Percentiles rank a stretch among this genome's conserved stretches.
Evolutionary conservation across 2,329 filamentous ascomycete species (phyloP).

Genomic region (Colletotrichum salicis): DNA sequence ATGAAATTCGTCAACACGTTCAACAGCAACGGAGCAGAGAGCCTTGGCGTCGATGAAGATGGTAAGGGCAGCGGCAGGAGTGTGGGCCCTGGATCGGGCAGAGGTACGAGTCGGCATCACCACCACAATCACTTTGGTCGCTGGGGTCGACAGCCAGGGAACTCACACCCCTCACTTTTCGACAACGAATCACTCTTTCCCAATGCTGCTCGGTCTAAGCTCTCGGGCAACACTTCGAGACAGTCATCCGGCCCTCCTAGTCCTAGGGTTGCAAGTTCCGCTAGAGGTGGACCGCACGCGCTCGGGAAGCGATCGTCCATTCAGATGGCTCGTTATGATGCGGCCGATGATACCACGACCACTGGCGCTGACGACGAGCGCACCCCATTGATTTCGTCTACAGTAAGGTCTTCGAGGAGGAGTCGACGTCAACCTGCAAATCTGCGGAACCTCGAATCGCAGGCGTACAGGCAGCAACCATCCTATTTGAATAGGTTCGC

Average conservation of each 20-base stretch:
- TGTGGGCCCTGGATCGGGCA: slow-evolving; percentile 66
- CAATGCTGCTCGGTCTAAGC: slow-evolving; percentile 71
- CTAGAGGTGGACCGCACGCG: slow-evolving; percentile 39
- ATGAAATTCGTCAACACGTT: slow-evolving; percentile 96
- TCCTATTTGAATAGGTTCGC: slow-evolving; percentile 79
- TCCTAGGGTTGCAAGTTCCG: slow-evolving; percentile 58
- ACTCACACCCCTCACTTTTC: slow-evolving; percentile 76
- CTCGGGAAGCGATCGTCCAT: slow-evolving; percentile 62
- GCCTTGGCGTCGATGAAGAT: slow-evolving; percentile 70
- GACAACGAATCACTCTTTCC: slow-evolving; percentile 83
- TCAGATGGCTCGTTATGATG: slow-evolving; percentile 77
- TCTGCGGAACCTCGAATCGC: slow-evolving; percentile 78
- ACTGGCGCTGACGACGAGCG: slow-evolving; percentile 86
- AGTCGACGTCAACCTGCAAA: slow-evolving; percentile 66
- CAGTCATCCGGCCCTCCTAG: slow-evolving; percentile 77
- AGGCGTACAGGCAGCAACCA: slow-evolving; percentile 71
- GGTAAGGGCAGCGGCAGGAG: slow-evolving; percentile 72
- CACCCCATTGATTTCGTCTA: slow-evolving; percentile 77
- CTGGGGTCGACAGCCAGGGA: slow-evolving; percentile 76
- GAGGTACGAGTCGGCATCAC: slow-evolving; percentile 78
- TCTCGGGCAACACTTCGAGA: slow-evolving; percentile 65
- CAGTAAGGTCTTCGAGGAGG: slow-evolving; percentile 68
- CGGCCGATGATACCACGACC: slow-evolving; percentile 71
- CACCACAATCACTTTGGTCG: slow-evolving; percentile 76
- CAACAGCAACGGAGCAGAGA: slow-evolving; percentile 67